These are phyloP conservation scores for Kwoniella dendrophila DNA, from an alignment of 768 basidiomycete genomes.

Conservation along the genomic window DNA sequence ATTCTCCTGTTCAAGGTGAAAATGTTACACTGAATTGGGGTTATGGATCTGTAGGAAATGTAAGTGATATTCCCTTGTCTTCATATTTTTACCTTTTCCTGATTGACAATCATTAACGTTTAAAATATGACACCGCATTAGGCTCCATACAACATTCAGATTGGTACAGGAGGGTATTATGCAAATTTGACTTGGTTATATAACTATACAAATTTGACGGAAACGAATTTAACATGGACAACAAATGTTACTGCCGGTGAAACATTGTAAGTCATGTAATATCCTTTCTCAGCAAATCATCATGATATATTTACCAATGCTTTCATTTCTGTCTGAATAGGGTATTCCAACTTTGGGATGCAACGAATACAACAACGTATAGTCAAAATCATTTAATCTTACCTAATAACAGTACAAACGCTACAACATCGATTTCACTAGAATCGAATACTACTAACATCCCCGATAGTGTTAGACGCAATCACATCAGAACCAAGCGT, in stretches of 20 bases:
- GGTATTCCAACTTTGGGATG: constrained; percentile 23
- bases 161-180: constrained; percentile 23
- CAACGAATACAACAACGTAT: constrained; percentile 20
- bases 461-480: too few species aligned
- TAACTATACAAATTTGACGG: constrained; percentile 14
- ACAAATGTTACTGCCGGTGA: constrained; percentile 11
- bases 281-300: too few species aligned
- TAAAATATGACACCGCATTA: not conserved
- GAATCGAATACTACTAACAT: too few species aligned
- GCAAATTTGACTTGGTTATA: constrained; percentile 21
- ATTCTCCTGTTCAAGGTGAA: constrained; percentile 1
- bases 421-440: not conserved
- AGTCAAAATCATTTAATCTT: constrained; percentile 16
- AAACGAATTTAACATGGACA: constrained; percentile 10
- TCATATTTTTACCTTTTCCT: not conserved
- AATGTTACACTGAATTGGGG: constrained; percentile 18
- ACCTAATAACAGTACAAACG: not conserved
- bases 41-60: constrained; percentile 12
- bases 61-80: not conserved
- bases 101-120: not conserved
- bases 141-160: constrained; percentile 18
- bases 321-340: constrained; percentile 3
- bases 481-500: not conserved
- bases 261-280: constrained; percentile 13
- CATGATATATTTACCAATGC: too few species aligned